Evolutionary conservation across 148 eudicot genomes (phyloP).

Genomic region (Camellia lanceoleosa): DNA sequence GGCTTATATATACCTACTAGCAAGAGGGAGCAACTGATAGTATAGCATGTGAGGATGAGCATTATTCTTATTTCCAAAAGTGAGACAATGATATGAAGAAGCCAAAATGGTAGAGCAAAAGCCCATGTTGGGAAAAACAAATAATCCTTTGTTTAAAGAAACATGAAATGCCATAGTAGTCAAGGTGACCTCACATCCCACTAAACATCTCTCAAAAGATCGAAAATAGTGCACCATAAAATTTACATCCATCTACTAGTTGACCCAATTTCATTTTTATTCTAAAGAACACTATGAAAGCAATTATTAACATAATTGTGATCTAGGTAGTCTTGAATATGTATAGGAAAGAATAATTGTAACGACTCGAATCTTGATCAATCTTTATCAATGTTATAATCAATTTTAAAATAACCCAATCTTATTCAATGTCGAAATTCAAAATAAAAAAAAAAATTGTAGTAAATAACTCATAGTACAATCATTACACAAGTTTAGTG

Average conservation of each 20-base stretch:
- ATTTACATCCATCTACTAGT: constrained; percentile 34
- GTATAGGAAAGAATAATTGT: constrained; percentile 42
- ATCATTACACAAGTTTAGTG: too few relatives aligned
- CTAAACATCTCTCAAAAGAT: constrained; percentile 44
- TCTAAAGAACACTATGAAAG: constrained; percentile 51
- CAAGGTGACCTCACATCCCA: constrained; percentile 37
- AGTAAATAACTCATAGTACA: too few relatives aligned
- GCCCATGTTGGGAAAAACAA: constrained; percentile 47
- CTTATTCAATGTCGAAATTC: too few relatives aligned
- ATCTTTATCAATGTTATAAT: too few relatives aligned
- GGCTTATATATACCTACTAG: constrained; percentile 27
- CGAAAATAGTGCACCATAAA: constrained; percentile 39
- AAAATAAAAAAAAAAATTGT: too few relatives aligned
- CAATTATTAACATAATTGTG: constrained; percentile 42
- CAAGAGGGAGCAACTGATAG: constrained; percentile 44
- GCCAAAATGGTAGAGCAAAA: constrained; percentile 52
- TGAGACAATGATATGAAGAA: constrained; percentile 43
- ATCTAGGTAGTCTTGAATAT: constrained; percentile 57
- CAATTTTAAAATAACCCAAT: too few relatives aligned
- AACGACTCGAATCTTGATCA: too few relatives aligned
- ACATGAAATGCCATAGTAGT: constrained; percentile 36
- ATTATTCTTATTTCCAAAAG: constrained; percentile 40
- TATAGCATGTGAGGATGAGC: constrained; percentile 44
- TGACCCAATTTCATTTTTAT: constrained; percentile 33
- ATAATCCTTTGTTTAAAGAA: constrained; percentile 42